Conservation (phyloP, 1,284 basidiomycete genomes). For the Sporisorium exsertum region DNA sequence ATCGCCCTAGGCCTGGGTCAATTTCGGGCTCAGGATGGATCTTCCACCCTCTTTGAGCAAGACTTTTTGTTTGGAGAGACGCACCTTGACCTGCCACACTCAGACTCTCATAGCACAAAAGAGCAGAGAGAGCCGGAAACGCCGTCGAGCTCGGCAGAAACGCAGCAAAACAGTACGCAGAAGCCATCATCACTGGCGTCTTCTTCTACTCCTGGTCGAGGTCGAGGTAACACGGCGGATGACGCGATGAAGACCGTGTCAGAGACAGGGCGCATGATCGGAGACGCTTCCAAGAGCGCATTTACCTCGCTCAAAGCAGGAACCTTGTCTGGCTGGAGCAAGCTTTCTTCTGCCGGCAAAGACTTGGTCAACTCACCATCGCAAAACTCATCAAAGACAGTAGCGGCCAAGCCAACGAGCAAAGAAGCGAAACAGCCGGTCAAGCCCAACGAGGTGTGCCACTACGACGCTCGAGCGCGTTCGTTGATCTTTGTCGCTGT, state of each 20-base stretch:
- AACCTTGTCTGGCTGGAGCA: constrained; percentile 41
- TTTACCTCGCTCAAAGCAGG: constrained; percentile 44
- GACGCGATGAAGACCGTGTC: constrained; percentile 21
- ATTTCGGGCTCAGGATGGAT: constrained; percentile 57
- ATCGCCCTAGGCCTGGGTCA: constrained; percentile 62
- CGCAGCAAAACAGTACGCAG: neutral
- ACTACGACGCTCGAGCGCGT: constrained; percentile 61
- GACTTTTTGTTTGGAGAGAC: constrained; percentile 58
- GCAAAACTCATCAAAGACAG: neutral
- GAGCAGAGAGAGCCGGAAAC: neutral
- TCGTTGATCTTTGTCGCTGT: constrained; percentile 61
- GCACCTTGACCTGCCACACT: constrained; percentile 22
- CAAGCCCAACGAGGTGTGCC: constrained; percentile 63
- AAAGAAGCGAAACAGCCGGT: constrained; percentile 33
- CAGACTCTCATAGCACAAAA: constrained; percentile 3
- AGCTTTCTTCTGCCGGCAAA: constrained; percentile 42
- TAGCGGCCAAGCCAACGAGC: neutral
- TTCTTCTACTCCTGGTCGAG: neutral
- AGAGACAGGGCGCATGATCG: constrained; percentile 31
- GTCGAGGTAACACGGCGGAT: constrained; percentile 1
- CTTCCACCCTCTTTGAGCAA: constrained; percentile 58
- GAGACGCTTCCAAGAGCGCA: constrained; percentile 37
- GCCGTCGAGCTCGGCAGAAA: neutral
- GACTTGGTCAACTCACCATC: constrained; percentile 27
- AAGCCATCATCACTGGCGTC: neutral